Percentiles rank a stretch among this genome's conserved stretches.
These are phyloP conservation scores for Amborella trichopoda DNA, from an alignment of 164 flowering plant species.

Conservation along the genomic window DNA sequence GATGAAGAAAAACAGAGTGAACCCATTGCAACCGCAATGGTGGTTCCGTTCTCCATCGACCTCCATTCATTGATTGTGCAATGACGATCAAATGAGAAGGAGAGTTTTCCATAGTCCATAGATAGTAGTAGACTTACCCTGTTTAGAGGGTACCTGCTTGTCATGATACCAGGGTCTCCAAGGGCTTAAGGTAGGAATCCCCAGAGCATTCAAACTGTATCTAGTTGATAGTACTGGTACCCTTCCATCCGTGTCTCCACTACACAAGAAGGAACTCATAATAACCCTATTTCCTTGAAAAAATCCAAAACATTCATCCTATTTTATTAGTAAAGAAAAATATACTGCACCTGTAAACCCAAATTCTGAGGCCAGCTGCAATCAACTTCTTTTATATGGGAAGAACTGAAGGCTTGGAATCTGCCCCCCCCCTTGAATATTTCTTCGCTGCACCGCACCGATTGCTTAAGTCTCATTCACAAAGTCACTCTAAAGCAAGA, in stretches of 20 bases:
- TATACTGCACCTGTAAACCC: conserved; percentile 99
- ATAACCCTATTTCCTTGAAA: no score
- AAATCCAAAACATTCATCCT: no score
- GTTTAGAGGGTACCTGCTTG: conserved; percentile 37
- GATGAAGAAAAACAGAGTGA: not conserved
- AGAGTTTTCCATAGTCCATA: not conserved
- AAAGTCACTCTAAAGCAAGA: no score
- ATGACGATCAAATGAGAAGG: not conserved
- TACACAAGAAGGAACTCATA: no score
- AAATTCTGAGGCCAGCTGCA: conserved; percentile 69
- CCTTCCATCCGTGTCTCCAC: conserved; percentile 98
- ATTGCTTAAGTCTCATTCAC: no score
- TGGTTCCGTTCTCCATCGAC: not conserved
- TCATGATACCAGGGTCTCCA: conserved; percentile 97
- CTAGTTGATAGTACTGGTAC: conserved; percentile 86
- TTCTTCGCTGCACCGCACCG: conserved; percentile 44
- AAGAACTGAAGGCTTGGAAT: conserved; percentile 58
- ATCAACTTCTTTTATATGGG: conserved; percentile 86
- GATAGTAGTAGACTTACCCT: not conserved
- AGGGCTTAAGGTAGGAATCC: conserved; percentile 42
- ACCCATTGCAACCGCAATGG: not conserved
- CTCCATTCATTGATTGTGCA: not conserved
- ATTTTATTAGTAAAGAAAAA: no score
- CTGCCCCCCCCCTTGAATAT: conserved; percentile 43
- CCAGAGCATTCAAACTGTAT: conserved; percentile 58